phyloP scores from a whole-genome alignment of 768 basidiomycete genomes.

The Amanita jacksonii region DNA sequence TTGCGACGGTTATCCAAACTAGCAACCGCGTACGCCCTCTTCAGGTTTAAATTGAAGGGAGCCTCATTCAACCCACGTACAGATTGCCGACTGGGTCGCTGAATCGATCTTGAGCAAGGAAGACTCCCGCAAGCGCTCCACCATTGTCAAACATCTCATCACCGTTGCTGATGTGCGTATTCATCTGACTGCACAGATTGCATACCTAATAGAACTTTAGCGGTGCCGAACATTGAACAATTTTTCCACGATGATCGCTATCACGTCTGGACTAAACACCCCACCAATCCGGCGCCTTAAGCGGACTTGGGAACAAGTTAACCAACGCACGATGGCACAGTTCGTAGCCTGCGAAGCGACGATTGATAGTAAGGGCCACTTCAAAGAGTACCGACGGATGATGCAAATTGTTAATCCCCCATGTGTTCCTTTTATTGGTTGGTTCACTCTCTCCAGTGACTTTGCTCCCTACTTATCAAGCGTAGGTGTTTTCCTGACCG shows the following conservation, averaged over 20 bases:
- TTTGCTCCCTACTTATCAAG: slow-evolving; percentile 6
- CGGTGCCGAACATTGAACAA: slow-evolving; percentile 86
- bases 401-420: slow-evolving; percentile 82
- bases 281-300: slow-evolving; percentile 89
- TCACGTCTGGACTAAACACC: slow-evolving; percentile 89
- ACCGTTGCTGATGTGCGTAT: slow-evolving; percentile 77
- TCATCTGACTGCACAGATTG: slow-evolving; percentile 2
- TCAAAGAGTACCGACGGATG: slow-evolving; percentile 80
- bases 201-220: slow-evolving; percentile 28
- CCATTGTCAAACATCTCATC: slow-evolving; percentile 84
- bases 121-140: slow-evolving; percentile 76
- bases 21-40: slow-evolving; percentile 62
- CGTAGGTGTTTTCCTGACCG: slow-evolving; percentile 89
- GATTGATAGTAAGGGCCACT: slow-evolving; percentile 90
- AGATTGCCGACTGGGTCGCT: slow-evolving; percentile 94
- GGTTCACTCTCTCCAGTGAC: slow-evolving; percentile 13
- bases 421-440: slow-evolving; percentile 95
- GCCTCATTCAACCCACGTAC: neutral
- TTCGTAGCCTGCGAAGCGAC: slow-evolving; percentile 80
- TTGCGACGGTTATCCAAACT: slow-evolving; percentile 78
- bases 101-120: slow-evolving; percentile 73
- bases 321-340: slow-evolving; percentile 59
- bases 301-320: slow-evolving; percentile 89
- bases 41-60: neutral
- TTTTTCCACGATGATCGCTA: slow-evolving; percentile 95